These are phyloP conservation scores for Gentiana macrophylla DNA, from an alignment of 257 asterid genomes.

Conservation along the genomic window DNA sequence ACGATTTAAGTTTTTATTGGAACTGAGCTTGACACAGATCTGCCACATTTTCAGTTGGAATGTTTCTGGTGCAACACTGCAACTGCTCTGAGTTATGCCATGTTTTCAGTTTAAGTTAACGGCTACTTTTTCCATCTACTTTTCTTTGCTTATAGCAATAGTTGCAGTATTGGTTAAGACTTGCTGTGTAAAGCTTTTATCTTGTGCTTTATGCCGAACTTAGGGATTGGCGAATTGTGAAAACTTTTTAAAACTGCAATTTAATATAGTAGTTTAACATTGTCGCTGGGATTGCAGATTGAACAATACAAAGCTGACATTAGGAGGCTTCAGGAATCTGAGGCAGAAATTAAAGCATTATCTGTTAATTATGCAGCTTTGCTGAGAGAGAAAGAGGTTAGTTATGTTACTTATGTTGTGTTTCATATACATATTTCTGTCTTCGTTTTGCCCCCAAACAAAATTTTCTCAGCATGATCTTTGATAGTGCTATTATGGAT, in stretches of 20 bases:
- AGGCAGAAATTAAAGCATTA: conserved; percentile 86
- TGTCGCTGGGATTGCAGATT: conserved; percentile 28
- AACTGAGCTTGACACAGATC: too few relatives aligned
- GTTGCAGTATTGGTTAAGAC: background rate
- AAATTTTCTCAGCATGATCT: too few relatives aligned
- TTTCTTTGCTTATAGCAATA: too few relatives aligned
- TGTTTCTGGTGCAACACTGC: too few relatives aligned
- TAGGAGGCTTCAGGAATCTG: conserved; percentile 87
- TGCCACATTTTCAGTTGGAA: too few relatives aligned
- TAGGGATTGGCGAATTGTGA: background rate
- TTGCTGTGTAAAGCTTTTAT: background rate
- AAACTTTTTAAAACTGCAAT: background rate
- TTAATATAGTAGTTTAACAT: background rate
- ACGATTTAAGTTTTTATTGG: too few relatives aligned
- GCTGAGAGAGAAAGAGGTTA: conserved; percentile 88
- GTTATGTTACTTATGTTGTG: conserved; percentile 2
- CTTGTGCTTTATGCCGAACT: background rate
- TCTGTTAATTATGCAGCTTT: conserved; percentile 92
- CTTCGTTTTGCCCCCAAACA: too few relatives aligned
- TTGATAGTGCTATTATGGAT: too few relatives aligned
- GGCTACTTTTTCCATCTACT: too few relatives aligned
- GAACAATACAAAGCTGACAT: conserved; percentile 62
- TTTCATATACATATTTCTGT: background rate
- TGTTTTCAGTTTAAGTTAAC: too few relatives aligned
- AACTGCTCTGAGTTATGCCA: too few relatives aligned